Base-by-base conservation (phyloP, 768 basidiomycete genomes). In the Pleurotus sapidus region DNA sequence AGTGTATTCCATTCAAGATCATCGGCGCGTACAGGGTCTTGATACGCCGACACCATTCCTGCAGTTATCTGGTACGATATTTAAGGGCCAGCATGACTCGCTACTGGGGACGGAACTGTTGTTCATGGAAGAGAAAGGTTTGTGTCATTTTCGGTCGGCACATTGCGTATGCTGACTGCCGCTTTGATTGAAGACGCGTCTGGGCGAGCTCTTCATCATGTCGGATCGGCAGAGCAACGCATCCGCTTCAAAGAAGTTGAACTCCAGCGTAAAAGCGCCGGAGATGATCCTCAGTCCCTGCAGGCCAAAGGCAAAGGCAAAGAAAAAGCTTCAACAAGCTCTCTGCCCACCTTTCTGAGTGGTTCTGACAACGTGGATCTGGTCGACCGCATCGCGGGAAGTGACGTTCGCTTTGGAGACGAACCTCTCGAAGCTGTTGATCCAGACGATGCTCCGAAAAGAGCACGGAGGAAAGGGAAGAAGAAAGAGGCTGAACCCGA, bases 31-130 rank as follows among this genome's bases (percentile, higher is more conserved):
- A 57, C 61, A 89, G 91, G 91, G 90, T 1, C 68, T 93, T 20
- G 89, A 93, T 65, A 88, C 88, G 0, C 82, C 88, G 0, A 87
- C 83, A 0, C 91, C 91, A 0, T 91, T 84, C 61, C 69, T 93
- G 18, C 91, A 93, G 61, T 75, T 93, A 0, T 85, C 87, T 4
- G 89, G 90, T 2, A 87, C 88, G 1, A 77, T 91, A 17, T 77
- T 92, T 60, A 85, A 85, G 67, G 91, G 91, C 0, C 72, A 76
- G 38, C 84, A 91, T 59, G 83, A 88, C 56, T 65, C 74, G 15
- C 75, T 93, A 3, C 72, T 93, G 2, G 91, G 91, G 2, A 88
- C 88, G 0, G 91, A 93, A 64, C 70, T 93, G 23, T 64, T 93
- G 17, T 92, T 93, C 67, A 80, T 82, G 0, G 90, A 91, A 56